Base-by-base conservation (phyloP, 306 rosid species). In the Pterocarpus santalinus region DNA sequence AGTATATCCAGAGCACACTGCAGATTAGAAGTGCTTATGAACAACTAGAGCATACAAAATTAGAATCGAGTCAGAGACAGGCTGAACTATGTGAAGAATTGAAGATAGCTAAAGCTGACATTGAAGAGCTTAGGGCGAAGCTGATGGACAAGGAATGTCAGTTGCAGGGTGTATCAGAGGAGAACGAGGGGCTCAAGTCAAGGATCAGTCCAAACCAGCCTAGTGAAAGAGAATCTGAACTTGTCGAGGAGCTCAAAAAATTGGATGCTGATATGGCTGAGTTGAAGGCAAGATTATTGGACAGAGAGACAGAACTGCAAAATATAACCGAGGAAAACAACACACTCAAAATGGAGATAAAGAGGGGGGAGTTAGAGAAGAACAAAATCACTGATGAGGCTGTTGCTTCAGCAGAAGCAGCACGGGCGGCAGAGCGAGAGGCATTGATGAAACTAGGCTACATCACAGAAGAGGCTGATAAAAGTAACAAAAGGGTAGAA, bases 1-100 rank as follows among this genome's bases (percentile, higher is more conserved):
- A 95, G 85, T 89, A 87, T 60, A 89, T 92, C 74, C 97, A 83
- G 53, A 87, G 91, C 89, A 87, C 99, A 4, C 76, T 95, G 89
- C 95, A 95, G 89, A 89, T 89, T 65, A 81, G 95, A 81, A 89
- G 82, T 74, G 95, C 94, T 41, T 93, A 84, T 66, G 97, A 95
- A 66, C 90, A 89, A 63, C 69, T 91, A 39, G 97, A 93, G 77
- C 83, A 15, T 44, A 66, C 83, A 4, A 91, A 91, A 85, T 87
- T 89, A 10, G 97, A 92, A 61, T 82, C 90, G n/a, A 33, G 36
- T 77, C 69, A 71, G 72, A 86, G 71, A 83, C 92, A 92, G 79
- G 84, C 86, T 81, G 92, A 86, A 74, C 75, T 88, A 82, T 65
- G 47, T 34, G 84, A 84, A 32, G 97, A 92, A 76, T 76, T 92